Percentiles rank a stretch among this genome's conserved stretches.
Conservation (phyloP, 2,329 filamentous ascomycete species). For the Hortaea werneckii region DNA sequence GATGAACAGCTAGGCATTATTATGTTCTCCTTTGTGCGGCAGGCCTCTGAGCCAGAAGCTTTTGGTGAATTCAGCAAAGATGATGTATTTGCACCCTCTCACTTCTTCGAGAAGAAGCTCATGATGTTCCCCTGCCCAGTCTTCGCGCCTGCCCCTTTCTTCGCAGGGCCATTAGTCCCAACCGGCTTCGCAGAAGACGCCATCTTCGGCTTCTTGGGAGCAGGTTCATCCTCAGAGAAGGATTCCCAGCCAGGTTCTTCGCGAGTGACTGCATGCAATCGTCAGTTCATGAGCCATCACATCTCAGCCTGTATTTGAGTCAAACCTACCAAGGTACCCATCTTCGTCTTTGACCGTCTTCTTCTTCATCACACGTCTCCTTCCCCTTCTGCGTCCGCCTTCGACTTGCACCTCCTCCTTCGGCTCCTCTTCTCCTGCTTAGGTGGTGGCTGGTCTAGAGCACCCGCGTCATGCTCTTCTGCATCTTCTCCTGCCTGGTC, state of each 20-base stretch:
- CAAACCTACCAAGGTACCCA: slow-evolving; percentile 67
- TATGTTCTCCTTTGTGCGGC: too few relatives aligned
- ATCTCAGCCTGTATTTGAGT: slow-evolving; percentile 6
- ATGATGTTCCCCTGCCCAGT: slow-evolving; percentile 70
- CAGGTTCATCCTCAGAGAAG: slow-evolving; percentile 80
- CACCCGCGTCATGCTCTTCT: slow-evolving; percentile 40
- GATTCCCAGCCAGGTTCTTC: slow-evolving; percentile 83
- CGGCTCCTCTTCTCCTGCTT: slow-evolving; percentile 24
- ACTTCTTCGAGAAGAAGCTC: slow-evolving; percentile 85
- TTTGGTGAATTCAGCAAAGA: too few relatives aligned
- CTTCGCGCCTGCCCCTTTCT: slow-evolving; percentile 31
- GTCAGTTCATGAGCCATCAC: background rate
- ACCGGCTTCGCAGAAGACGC: slow-evolving; percentile 39
- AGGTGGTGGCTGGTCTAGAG: slow-evolving; percentile 37
- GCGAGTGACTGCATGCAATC: slow-evolving; percentile 56
- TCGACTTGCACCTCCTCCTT: slow-evolving; percentile 41
- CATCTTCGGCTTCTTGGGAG: slow-evolving; percentile 45
- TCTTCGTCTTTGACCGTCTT: slow-evolving; percentile 78
- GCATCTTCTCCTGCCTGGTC: slow-evolving; percentile 13
- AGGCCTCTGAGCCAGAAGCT: too few relatives aligned
- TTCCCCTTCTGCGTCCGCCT: slow-evolving; percentile 62
- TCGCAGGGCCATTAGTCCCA: slow-evolving; percentile 39
- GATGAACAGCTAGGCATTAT: too few relatives aligned
- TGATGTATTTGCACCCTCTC: background rate
- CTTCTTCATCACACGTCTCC: slow-evolving; percentile 76